Evolutionary conservation across 345 rosid genomes (phyloP), one percentile per base, ranked within the genome.

Genomic region (Syzygium aqueum): DNA sequence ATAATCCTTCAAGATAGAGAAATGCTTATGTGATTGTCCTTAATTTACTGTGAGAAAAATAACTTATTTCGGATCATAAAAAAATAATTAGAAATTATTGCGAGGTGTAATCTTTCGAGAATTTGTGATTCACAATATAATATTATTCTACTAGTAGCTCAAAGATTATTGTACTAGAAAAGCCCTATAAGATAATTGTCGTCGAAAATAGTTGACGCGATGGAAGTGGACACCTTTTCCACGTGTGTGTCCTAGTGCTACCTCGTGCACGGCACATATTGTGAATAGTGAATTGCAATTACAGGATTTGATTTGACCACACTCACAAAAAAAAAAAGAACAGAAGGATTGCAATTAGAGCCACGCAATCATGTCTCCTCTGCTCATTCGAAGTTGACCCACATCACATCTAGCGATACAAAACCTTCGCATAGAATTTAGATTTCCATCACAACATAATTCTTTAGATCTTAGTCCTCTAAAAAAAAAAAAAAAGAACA

Each of bases 311-410:
- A n/a, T 43, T 43, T 43, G 46, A 43, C 46, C 46, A 43, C 46
- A 43, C 33, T 7, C 17, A 1, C 2, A 1, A 4, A 12, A 57
- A 16, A 53, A 0, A 53, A 2, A 59, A 11, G 11, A 6, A 11
- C 12, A n/a, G 27, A 11, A n/a, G 17, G n/a, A 27, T 61, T n/a
- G 73, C 73, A 61, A 61, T 61, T n/a, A 6, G 17, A 61, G 67
- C 33, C 16, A 13, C 16, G 33, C 19, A 3, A 15, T 61, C 4
- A 5, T 52, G 53, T 52, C 17, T 61, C 17, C 2, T 61, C 8
- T 13, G 21, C 77, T 63, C 21, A 7, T 28, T 7, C 77, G 10
- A 63, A 28, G 77, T 63, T 63, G 77, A 28, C 11, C 14, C 5
- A 63, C 40, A 4, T 30, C 25, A 33, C 23, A 30, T 67, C 23